phyloP scores from a whole-genome alignment of 495 filamentous ascomycete species.

The Cercophora scortea region DNA sequence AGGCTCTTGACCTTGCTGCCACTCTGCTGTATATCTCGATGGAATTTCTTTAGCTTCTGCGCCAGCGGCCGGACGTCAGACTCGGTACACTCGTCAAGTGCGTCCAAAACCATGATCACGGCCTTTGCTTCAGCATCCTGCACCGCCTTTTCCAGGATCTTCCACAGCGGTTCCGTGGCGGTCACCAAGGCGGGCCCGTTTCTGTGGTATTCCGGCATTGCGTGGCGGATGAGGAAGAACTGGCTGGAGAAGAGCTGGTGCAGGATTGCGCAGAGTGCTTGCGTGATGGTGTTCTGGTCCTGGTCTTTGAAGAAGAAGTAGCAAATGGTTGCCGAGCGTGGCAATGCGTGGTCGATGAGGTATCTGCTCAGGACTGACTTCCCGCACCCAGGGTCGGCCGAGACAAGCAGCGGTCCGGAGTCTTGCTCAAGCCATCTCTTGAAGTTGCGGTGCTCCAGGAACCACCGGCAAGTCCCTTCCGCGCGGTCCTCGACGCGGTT shows the following conservation, averaged over 20 bases:
- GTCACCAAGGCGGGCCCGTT: slow-evolving; percentile 25
- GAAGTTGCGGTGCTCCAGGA: too few species aligned
- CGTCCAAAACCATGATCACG: slow-evolving; percentile 36
- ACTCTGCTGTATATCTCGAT: too few species aligned
- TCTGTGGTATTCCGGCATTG: slow-evolving; percentile 19
- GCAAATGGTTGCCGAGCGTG: neutral
- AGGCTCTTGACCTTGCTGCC: too few species aligned
- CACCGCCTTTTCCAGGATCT: slow-evolving; percentile 25
- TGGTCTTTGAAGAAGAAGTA: slow-evolving; percentile 38
- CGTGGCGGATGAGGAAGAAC: slow-evolving; percentile 22
- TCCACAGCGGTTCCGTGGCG: slow-evolving; percentile 21
- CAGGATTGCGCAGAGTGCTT: slow-evolving; percentile 32
- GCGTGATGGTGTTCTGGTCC: slow-evolving; percentile 28
- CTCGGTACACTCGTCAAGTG: slow-evolving; percentile 26
- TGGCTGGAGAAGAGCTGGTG: slow-evolving; percentile 28
- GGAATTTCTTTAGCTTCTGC: too few species aligned
- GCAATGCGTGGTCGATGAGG: neutral
- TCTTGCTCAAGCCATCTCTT: too few species aligned
- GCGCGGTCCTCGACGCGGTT: too few species aligned
- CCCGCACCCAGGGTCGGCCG: too few species aligned
- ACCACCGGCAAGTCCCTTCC: too few species aligned
- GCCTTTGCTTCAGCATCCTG: slow-evolving; percentile 14
- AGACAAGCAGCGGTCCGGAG: too few species aligned
- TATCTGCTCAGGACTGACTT: too few species aligned
- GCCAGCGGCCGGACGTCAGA: too few species aligned